phyloP scores from a whole-genome alignment of 139 green algal species.

The Choricystis sp. region DNA sequence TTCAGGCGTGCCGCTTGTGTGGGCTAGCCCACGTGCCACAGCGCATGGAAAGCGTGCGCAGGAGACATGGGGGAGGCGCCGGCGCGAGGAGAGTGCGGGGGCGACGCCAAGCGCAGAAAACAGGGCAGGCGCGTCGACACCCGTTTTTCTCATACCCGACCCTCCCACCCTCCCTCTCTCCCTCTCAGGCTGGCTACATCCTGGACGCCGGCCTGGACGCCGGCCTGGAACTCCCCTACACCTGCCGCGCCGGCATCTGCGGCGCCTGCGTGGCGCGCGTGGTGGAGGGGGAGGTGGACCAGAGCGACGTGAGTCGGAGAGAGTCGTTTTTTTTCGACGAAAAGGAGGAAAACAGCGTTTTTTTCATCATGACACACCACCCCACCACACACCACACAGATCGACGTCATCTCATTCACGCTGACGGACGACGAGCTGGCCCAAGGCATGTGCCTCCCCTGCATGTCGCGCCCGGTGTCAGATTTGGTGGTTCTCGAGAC shows the following conservation, averaged over 20 bases:
- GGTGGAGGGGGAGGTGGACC: constrained; percentile 46
- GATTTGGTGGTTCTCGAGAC: constrained; percentile 61
- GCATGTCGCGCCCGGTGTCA: constrained; percentile 62
- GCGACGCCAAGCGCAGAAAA: neutral
- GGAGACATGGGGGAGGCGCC: neutral
- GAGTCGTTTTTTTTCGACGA: neutral
- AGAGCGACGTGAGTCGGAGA: constrained; percentile 42
- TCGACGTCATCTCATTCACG: constrained; percentile 73
- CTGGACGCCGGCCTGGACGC: constrained; percentile 64
- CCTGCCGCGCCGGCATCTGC: constrained; percentile 61
- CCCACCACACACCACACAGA: constrained; percentile 12
- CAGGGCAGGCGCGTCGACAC: no score
- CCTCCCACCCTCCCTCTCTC: neutral
- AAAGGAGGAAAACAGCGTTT: no score
- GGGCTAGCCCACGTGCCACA: no score
- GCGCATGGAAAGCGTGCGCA: neutral
- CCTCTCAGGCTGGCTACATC: constrained; percentile 68
- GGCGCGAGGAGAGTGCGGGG: neutral
- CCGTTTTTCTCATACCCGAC: neutral
- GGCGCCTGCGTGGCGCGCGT: constrained; percentile 68
- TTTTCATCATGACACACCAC: neutral
- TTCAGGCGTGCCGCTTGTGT: no score
- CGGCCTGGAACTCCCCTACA: constrained; percentile 79
- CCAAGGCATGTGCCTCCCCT: constrained; percentile 73
- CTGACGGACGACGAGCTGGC: constrained; percentile 59